Conservation (phyloP, 139 green algal genomes). For the Parachlorella kessleri region DNA sequence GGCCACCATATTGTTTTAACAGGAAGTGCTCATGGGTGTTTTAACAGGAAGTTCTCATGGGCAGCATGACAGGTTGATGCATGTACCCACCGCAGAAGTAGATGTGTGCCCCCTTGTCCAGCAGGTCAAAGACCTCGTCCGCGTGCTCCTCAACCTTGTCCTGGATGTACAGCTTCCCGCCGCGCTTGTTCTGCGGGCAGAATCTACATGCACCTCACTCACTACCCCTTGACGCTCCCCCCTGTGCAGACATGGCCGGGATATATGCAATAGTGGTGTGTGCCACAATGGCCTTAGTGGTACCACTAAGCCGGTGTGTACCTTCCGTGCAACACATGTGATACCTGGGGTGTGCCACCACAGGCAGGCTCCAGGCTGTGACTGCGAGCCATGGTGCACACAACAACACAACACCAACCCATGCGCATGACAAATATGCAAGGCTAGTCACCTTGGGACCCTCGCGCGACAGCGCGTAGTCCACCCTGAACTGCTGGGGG, state of each 20-base stretch:
- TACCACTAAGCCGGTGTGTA: neutral
- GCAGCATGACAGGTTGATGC: too few species aligned
- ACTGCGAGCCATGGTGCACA: neutral
- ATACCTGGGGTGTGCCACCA: neutral
- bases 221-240: too few species aligned
- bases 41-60: too few species aligned
- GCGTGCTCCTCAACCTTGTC: conserved; percentile 97
- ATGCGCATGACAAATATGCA: too few species aligned
- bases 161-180: conserved; percentile 93
- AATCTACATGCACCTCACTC: too few species aligned
- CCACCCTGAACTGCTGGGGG: conserved; percentile 93
- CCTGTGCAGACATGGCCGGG: too few species aligned
- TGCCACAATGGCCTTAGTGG: conserved; percentile 39
- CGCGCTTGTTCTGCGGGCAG: conserved; percentile 88
- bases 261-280: too few species aligned
- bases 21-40: neutral
- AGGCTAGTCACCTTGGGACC: neutral
- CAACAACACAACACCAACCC: too few species aligned
- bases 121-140: conserved; percentile 96
- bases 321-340: neutral
- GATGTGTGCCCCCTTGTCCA: conserved; percentile 96
- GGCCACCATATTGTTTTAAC: neutral
- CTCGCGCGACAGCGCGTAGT: conserved; percentile 96
- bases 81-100: neutral
- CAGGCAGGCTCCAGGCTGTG: neutral